Evolutionary conservation across 345 rosid species (phyloP).

Genomic region (Eucalyptus leucophloia): DNA sequence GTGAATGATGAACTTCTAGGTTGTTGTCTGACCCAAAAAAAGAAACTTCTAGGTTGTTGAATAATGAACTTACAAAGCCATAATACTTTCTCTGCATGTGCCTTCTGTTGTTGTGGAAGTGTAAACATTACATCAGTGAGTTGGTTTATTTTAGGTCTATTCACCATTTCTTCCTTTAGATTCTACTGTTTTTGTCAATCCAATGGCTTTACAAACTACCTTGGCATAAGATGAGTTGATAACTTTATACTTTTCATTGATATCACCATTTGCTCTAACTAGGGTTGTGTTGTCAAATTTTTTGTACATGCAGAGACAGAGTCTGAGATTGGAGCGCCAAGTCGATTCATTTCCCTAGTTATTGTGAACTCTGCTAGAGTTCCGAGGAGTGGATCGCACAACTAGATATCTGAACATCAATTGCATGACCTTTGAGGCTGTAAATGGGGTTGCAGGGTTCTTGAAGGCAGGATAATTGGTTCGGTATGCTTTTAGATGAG

Average conservation of each 20-base stretch:
- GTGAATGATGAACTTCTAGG: neutral
- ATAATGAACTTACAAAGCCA: neutral
- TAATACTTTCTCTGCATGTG: neutral
- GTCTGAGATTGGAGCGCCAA: neutral
- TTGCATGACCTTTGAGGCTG: neutral
- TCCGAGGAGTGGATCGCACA: neutral
- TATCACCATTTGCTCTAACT: neutral
- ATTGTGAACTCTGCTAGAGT: neutral
- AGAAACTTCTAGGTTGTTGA: neutral
- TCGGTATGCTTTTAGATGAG: neutral
- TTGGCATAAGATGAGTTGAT: neutral
- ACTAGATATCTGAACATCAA: neutral
- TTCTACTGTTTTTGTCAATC: neutral
- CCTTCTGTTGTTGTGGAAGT: neutral
- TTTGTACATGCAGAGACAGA: neutral
- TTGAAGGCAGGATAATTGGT: neutral
- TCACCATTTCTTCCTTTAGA: neutral
- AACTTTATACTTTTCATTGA: neutral
- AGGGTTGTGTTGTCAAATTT: neutral
- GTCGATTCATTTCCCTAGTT: neutral
- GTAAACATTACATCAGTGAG: neutral
- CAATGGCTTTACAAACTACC: neutral
- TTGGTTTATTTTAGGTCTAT: neutral
- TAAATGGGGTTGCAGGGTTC: neutral
- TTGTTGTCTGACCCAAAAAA: neutral